Evolutionary conservation across 2,329 filamentous ascomycete species (phyloP), one percentile per base, ranked within the genome.

Genomic region (Leptographium lundbergii): DNA sequence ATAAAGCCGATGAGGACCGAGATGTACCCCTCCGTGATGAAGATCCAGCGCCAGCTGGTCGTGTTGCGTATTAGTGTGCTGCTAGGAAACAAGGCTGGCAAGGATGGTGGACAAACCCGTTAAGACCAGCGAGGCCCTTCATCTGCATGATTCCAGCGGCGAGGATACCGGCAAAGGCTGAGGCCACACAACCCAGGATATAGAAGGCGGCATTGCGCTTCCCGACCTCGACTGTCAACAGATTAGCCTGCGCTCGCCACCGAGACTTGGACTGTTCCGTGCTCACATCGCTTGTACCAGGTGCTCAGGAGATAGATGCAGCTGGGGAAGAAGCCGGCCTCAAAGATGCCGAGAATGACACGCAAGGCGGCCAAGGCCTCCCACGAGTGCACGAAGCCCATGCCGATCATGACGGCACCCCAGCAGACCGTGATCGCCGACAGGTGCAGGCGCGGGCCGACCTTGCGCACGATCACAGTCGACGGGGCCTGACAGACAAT

Each of bases 261-360:
- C 4, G 42, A 9, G 17, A n/a, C 7, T 19, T 7, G 5, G n/a
- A 6, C 48, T 3, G 22, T 17, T 2, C 24, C 13, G 25, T 19
- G 52, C 77, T 75, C 69, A 81, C 80, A 85, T 69, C 83, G 72
- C 0, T 83, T 85, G 66, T 87, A 88, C 85, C 85, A 90, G 42
- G 84, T 87, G 61, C 81, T 85, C n/a, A 90, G 77, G 6, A 89
- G 73, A 66, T 88, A 89, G 0, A 87, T 84, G 56, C 81, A 85
- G 57, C 81, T 81, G 0, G 86, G 85, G 69, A 89, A 89, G 71
- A 86, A 88, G 0, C 86, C 82, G n/a, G 82, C 80, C 68, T 89
- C 86, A 29, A 88, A 75, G 2, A 85, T 62, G 55, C 86, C 86
- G 19, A 87, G 74, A 1, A 88, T 58, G 0, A 83, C 71, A 52